phyloP scores from a whole-genome alignment of 2,329 filamentous ascomycete genomes.

The Nannizzia gypsea region DNA sequence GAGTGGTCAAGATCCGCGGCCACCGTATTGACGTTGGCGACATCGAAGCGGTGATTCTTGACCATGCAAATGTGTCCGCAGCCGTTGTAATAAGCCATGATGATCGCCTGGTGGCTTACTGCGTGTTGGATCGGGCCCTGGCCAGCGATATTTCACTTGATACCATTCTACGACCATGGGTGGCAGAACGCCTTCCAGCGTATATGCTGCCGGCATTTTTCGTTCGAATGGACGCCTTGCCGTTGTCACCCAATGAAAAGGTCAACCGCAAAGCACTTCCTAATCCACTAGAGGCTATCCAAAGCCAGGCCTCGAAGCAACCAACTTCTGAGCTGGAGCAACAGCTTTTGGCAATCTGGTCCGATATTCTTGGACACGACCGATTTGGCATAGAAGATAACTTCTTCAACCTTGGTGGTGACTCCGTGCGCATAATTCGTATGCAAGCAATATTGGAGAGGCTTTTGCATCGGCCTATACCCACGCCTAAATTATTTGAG shows the following conservation, averaged over 20 bases:
- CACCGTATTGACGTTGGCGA: constrained; percentile 3
- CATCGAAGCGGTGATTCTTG: background rate
- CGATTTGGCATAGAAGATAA: constrained; percentile 7
- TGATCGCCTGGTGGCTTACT: constrained; percentile 1
- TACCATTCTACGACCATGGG: constrained; percentile 1
- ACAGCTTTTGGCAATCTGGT: constrained; percentile 6
- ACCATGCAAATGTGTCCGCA: background rate
- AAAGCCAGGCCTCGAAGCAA: background rate
- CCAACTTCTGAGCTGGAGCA: constrained; percentile 6
- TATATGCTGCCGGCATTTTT: constrained; percentile 30
- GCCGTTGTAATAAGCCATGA: constrained; percentile 1
- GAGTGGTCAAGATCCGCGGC: constrained; percentile 4
- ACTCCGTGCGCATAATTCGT: constrained; percentile 7
- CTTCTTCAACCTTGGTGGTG: constrained; percentile 11
- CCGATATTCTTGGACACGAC: constrained; percentile 6
- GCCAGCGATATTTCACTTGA: background rate
- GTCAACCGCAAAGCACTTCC: constrained; percentile 21
- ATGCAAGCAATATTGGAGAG: background rate
- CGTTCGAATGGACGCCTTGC: constrained; percentile 25
- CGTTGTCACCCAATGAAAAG: constrained; percentile 24
- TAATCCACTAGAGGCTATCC: constrained; percentile 4
- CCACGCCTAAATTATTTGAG: constrained; percentile 4
- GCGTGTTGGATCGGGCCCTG: background rate
- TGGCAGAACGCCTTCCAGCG: constrained; percentile 17
- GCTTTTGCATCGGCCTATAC: background rate